Percentiles rank a stretch among this genome's conserved stretches.
These are phyloP conservation scores for Athelia sp. DNA, from an alignment of 1,284 basidiomycete species.

Conservation along the genomic window DNA sequence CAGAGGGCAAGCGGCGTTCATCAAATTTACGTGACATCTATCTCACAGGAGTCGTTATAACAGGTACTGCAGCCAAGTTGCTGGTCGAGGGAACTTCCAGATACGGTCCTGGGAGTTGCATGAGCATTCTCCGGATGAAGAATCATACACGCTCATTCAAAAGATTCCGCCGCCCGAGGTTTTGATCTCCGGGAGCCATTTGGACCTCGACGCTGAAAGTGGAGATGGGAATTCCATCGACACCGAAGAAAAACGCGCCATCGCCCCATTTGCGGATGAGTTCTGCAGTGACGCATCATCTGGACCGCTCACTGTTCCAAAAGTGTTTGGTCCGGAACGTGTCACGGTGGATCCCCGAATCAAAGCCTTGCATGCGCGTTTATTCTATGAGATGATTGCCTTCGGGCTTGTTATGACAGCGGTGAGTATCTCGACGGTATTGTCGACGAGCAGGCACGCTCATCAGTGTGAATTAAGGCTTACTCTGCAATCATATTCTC, in stretches of 20 bases:
- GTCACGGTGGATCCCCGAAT: constrained; percentile 34
- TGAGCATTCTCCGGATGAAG: constrained; percentile 20
- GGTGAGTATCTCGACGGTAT: constrained; percentile 13
- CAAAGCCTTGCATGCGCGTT: constrained; percentile 25
- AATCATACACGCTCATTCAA: constrained; percentile 15
- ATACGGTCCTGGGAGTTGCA: constrained; percentile 29
- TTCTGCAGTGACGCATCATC: constrained; percentile 4
- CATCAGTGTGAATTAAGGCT: constrained; percentile 5
- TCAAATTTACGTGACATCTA: too few species aligned
- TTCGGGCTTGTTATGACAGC: constrained; percentile 17
- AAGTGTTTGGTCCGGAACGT: constrained; percentile 35
- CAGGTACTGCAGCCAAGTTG: constrained; percentile 34
- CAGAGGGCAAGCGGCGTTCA: constrained; percentile 32
- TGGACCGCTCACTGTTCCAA: constrained; percentile 22
- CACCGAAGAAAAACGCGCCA: too few species aligned
- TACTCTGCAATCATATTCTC: constrained; percentile 16
- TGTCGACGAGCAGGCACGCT: not conserved
- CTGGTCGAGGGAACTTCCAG: constrained; percentile 27
- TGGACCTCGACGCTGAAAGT: too few species aligned
- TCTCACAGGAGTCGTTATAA: too few species aligned
- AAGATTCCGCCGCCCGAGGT: too few species aligned
- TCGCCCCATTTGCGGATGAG: constrained; percentile 11
- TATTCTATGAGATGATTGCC: constrained; percentile 25
- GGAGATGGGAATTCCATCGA: too few species aligned
- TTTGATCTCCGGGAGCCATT: too few species aligned